Evolutionary conservation across 805 yeast species (phyloP), one percentile per base, ranked within the genome.

Genomic region (Lipomyces anomalus): DNA sequence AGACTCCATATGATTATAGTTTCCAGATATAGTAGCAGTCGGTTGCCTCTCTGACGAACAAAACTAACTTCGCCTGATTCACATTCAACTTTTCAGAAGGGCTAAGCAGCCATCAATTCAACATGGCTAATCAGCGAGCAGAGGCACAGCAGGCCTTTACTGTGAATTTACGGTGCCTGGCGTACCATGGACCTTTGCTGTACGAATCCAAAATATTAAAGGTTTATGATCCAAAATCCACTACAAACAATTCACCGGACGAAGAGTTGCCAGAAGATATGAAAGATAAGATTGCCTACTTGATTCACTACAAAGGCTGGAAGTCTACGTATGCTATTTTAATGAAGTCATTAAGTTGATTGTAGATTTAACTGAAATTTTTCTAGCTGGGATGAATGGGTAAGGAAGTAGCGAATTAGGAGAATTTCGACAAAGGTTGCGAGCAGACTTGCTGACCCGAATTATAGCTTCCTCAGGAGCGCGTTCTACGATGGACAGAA

Each of bases 271-370:
- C 76, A 1, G 63, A 57, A 16, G 72, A 67, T 9, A 46, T 70
- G 17, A 53, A 52, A 22, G 63, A 57, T 17, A 66, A 65, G 34
- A 55, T 56, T 18, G 71, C 79, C 24, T 89, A 79, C 64, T 80
- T 71, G 55, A 77, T 90, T 16, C 98, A 92, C 61, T 90, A 90
- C 65, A 83, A 82, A 56, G 97, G 98, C 2, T 90, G 98, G 98
- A 90, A 89, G 59, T 66, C 81, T 16, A 80, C 88, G 47, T 48
- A 42, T 17, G 53, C 30, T n/a, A 4, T n/a, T 5, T 1, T n/a
- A 20, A 9, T 13, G 30, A 13, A 9, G 30, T 13, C n/a, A n/a
- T n/a, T 28, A 13, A 29, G 32, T 2, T 38, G 36, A 7, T n/a
- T 30, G 13, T 16, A 18, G 17, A 16, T 2, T 16, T 29, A 17